Evolutionary conservation across 1,284 basidiomycete genomes (phyloP).

Genomic region (Flammula alnicola): DNA sequence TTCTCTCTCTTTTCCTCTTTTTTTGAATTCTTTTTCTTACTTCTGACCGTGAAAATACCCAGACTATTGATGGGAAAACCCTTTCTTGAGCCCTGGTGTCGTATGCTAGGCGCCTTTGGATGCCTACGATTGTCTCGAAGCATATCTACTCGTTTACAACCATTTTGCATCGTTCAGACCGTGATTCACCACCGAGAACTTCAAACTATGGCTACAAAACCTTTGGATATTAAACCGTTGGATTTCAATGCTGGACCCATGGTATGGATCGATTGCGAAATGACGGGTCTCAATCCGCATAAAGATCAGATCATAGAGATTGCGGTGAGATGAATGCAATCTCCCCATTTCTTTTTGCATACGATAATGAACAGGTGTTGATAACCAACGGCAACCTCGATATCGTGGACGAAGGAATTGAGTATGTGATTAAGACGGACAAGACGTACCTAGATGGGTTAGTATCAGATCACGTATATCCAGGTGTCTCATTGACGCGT

Average conservation of each 20-base stretch:
- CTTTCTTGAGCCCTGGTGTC: too few relatives aligned
- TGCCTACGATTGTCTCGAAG: neutral
- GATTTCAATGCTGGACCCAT: conserved; percentile 67
- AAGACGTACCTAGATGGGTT: conserved; percentile 67
- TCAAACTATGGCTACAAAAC: conserved; percentile 5
- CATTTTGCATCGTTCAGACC: neutral
- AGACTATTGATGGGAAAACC: too few relatives aligned
- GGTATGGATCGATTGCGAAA: conserved; percentile 91
- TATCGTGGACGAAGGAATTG: conserved; percentile 73
- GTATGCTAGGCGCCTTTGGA: conserved; percentile 16
- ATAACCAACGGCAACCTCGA: conserved; percentile 83
- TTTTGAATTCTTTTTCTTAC: too few relatives aligned
- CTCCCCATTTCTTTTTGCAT: neutral
- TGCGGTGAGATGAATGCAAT: too few relatives aligned
- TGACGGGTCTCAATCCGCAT: conserved; percentile 70
- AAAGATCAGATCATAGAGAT: conserved; percentile 80
- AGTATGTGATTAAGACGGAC: conserved; percentile 72
- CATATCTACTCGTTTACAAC: neutral
- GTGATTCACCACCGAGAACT: neutral
- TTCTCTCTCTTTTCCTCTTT: too few relatives aligned
- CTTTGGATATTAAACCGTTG: conserved; percentile 38
- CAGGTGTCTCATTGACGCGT: neutral
- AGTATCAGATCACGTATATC: conserved; percentile 24
- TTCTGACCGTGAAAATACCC: too few relatives aligned
- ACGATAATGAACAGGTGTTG: conserved; percentile 55